Percentiles rank a stretch among this genome's conserved stretches.
Evolutionary conservation across 1,284 basidiomycete genomes (phyloP).

Genomic region (Ceratobasidium sp.): DNA sequence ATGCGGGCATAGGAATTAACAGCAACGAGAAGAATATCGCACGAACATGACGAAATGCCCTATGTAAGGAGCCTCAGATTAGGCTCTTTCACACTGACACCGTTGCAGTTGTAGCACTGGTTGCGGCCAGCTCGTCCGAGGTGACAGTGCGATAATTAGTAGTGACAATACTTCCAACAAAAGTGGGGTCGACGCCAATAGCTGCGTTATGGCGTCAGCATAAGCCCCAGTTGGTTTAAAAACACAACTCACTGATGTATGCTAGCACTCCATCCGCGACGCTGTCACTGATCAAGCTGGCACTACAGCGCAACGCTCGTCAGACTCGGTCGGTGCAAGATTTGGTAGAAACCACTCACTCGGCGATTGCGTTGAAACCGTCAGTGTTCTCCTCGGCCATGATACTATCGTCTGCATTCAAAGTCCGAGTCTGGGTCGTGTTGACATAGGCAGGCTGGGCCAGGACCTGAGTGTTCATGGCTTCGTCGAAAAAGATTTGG

Average conservation of each 20-base stretch:
- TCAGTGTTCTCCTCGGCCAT: conserved; percentile 51
- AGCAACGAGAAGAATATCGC: too few relatives aligned
- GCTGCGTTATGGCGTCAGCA: neutral
- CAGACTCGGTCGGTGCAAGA: conserved; percentile 41
- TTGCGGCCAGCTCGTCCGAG: too few relatives aligned
- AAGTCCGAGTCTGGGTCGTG: conserved; percentile 51
- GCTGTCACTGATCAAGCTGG: conserved; percentile 3
- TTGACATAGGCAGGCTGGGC: conserved; percentile 51
- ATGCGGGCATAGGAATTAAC: too few relatives aligned
- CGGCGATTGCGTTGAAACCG: conserved; percentile 54
- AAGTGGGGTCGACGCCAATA: conserved; percentile 19
- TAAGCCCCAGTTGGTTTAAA: neutral
- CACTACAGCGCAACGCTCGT: too few relatives aligned
- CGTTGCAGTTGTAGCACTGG: too few relatives aligned
- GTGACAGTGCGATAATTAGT: neutral
- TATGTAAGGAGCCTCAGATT: too few relatives aligned
- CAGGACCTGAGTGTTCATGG: conserved; percentile 60
- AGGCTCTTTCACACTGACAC: too few relatives aligned
- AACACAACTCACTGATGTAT: conserved; percentile 31
- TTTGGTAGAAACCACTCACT: too few relatives aligned
- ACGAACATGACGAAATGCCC: too few relatives aligned
- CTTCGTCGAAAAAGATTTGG: conserved; percentile 74
- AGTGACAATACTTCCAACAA: too few relatives aligned
- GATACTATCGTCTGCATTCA: conserved; percentile 52
- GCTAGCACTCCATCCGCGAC: conserved; percentile 28